Percentiles rank a stretch among this genome's conserved stretches.
Conservation (phyloP, 1,284 basidiomycete species). For the Boletus semigastroideus region DNA sequence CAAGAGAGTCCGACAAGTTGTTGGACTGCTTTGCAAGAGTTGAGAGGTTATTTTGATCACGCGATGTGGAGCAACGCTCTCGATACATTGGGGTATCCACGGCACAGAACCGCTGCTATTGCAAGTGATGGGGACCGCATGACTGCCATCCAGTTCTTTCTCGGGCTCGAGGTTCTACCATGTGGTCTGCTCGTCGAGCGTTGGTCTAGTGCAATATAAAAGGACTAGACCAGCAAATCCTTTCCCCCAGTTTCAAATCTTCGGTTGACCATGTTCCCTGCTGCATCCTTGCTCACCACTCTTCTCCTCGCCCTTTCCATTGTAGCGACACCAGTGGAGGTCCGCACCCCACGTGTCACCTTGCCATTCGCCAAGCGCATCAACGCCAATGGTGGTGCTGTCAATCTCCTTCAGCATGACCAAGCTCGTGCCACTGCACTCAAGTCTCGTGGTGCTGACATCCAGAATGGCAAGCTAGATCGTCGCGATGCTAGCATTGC, state of each 20-base stretch:
- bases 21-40: not conserved
- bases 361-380: slow-evolving; percentile 50
- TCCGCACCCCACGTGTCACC: slow-evolving; percentile 41
- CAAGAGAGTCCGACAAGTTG: not conserved
- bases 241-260: slow-evolving; percentile 2
- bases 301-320: slow-evolving; percentile 47
- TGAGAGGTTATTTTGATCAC: slow-evolving; percentile 3
- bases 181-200: slow-evolving; percentile 10
- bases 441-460: slow-evolving; percentile 38
- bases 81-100: not conserved
- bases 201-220: slow-evolving; percentile 21
- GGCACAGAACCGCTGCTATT: not conserved
- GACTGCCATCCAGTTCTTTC: slow-evolving; percentile 3
- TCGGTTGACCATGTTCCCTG: slow-evolving; percentile 29
- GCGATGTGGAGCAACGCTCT: not conserved
- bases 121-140: slow-evolving; percentile 10
- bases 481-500: slow-evolving; percentile 35
- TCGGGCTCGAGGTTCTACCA: slow-evolving; percentile 3
- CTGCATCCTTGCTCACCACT: slow-evolving; percentile 39
- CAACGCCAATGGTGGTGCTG: slow-evolving; percentile 47
- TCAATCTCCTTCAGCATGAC: slow-evolving; percentile 54
- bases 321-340: slow-evolving; percentile 43
- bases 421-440: slow-evolving; percentile 49
- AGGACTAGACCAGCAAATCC: not conserved
- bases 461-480: slow-evolving; percentile 34